phyloP scores from a whole-genome alignment of 306 rosid species.

The Arachis stenosperma region DNA sequence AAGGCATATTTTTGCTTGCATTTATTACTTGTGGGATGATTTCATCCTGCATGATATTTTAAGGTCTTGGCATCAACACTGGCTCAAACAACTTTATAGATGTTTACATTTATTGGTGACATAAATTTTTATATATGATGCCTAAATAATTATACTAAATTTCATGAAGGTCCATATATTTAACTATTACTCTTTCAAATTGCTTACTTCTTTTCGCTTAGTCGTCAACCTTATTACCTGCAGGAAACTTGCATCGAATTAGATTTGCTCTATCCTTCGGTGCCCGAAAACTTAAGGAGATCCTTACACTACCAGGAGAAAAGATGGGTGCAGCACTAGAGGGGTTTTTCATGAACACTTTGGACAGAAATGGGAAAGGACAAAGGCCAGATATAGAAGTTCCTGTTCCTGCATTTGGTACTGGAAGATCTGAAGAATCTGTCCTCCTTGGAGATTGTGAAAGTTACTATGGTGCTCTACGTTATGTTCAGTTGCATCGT shows the following conservation, averaged over 20 bases:
- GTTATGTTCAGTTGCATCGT: constrained; percentile 35
- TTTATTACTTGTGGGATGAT: background rate
- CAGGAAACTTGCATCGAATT: constrained; percentile 65
- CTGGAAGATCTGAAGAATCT: constrained; percentile 54
- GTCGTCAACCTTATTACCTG: constrained; percentile 31
- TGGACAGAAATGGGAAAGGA: constrained; percentile 75
- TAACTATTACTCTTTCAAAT: background rate
- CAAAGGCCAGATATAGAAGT: constrained; percentile 61
- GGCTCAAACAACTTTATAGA: constrained; percentile 3
- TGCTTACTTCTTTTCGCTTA: constrained; percentile 16
- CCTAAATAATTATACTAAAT: background rate
- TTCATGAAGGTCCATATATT: background rate
- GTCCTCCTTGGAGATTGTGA: constrained; percentile 58
- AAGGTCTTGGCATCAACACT: constrained; percentile 2
- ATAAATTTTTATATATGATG: constrained; percentile 2
- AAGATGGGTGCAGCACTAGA: constrained; percentile 54
- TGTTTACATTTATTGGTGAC: constrained; percentile 18
- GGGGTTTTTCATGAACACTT: constrained; percentile 50
- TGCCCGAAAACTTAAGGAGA: constrained; percentile 46
- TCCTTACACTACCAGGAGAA: constrained; percentile 58
- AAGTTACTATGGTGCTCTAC: constrained; percentile 44
- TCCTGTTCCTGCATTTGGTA: constrained; percentile 76
- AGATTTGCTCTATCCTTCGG: constrained; percentile 55
- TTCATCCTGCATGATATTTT: background rate
- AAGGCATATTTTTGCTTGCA: too few species aligned